Evolutionary conservation across 2,329 filamentous ascomycete species (phyloP).

Genomic region (Akanthomyces uredinophilus): DNA sequence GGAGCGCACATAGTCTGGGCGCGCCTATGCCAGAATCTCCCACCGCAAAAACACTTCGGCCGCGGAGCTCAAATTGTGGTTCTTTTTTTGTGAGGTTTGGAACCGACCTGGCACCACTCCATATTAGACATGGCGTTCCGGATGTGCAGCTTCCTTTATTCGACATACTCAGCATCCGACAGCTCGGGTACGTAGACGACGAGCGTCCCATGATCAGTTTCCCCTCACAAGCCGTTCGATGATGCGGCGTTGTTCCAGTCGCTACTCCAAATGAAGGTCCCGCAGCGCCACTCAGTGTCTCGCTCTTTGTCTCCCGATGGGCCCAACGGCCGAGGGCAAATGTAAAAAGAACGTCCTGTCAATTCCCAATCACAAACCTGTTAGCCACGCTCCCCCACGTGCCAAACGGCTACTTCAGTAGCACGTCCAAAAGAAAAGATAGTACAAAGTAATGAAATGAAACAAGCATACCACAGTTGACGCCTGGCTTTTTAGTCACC

Average conservation of each 20-base stretch:
- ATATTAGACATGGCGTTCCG: neutral
- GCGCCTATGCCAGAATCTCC: neutral
- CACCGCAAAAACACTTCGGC: neutral
- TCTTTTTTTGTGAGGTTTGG: too few species aligned
- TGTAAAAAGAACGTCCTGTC: constrained; percentile 57
- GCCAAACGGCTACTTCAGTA: neutral
- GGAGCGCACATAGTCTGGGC: too few species aligned
- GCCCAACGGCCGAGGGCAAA: constrained; percentile 68
- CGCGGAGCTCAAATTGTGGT: neutral
- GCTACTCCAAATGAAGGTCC: constrained; percentile 71
- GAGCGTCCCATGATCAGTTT: too few species aligned
- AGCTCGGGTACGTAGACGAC: too few species aligned
- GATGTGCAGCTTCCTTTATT: neutral
- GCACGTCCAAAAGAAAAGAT: neutral
- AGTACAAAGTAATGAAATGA: neutral
- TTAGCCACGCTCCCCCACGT: neutral
- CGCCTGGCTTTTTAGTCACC: constrained; percentile 81
- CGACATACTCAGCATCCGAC: neutral
- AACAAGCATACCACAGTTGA: constrained; percentile 61
- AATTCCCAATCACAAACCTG: neutral
- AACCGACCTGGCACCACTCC: neutral
- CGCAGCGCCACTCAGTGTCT: constrained; percentile 80
- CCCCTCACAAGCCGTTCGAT: neutral
- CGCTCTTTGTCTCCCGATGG: constrained; percentile 81
- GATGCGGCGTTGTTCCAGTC: constrained; percentile 42